Evolutionary conservation across 1,284 basidiomycete species (phyloP).

Genomic region (Earliella scabrosa): DNA sequence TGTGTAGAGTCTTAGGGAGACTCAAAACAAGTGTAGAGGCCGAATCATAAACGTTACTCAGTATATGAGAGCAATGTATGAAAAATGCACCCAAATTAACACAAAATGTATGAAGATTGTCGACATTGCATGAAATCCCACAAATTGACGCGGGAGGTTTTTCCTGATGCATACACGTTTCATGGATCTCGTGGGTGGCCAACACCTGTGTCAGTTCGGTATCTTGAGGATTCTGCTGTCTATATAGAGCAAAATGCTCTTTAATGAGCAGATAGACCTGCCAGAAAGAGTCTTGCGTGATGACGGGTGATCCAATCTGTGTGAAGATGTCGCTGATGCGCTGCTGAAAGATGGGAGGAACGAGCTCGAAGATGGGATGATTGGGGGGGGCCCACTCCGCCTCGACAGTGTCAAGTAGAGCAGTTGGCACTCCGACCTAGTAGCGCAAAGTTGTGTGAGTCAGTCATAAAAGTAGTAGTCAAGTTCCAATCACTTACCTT

Average conservation of each 20-base stretch:
- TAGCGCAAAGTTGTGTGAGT: no score
- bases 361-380: not conserved
- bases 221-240: not conserved
- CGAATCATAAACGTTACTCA: no score
- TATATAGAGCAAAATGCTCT: not conserved
- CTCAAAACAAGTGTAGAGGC: no score
- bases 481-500: constrained; percentile 25
- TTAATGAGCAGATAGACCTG: not conserved
- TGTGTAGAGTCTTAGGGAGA: no score
- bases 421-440: not conserved
- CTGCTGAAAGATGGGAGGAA: not conserved
- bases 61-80: no score
- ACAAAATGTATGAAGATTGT: no score
- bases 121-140: no score
- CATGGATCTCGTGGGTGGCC: no score
- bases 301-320: not conserved
- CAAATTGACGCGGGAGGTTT: no score
- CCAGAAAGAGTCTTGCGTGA: not conserved
- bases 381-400: not conserved
- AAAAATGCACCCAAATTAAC: no score
- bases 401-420: not conserved
- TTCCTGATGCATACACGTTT: no score
- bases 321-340: not conserved
- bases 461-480: not conserved
- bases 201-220: not conserved